These are phyloP conservation scores for Arthrobotrys pseudoclavata DNA, from an alignment of 2,329 filamentous ascomycete species.

Conservation along the genomic window DNA sequence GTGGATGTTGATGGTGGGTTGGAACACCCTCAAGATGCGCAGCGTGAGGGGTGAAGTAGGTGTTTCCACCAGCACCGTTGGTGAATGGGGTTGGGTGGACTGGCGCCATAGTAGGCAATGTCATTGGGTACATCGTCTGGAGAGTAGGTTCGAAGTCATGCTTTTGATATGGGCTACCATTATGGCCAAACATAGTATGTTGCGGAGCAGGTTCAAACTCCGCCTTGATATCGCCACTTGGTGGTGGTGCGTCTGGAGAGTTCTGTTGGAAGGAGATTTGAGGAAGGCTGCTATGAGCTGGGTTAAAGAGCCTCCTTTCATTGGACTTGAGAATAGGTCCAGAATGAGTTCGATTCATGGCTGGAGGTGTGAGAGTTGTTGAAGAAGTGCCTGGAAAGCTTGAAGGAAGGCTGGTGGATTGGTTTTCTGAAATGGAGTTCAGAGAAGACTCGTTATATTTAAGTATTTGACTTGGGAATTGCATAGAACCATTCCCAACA, in stretches of 20 bases:
- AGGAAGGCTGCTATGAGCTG: slow-evolving; percentile 28
- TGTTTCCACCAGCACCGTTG: slow-evolving; percentile 36
- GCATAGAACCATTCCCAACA: slow-evolving; percentile 43
- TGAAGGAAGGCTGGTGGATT: slow-evolving; percentile 40
- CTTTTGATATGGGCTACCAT: slow-evolving; percentile 41
- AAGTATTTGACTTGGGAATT: slow-evolving; percentile 49
- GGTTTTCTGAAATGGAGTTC: slow-evolving; percentile 46
- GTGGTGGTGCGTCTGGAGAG: slow-evolving; percentile 50
- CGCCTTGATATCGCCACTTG: slow-evolving; percentile 35
- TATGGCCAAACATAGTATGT: slow-evolving; percentile 37
- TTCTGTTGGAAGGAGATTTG: slow-evolving; percentile 54
- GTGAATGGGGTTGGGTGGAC: slow-evolving; percentile 50
- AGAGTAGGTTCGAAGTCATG: slow-evolving; percentile 45
- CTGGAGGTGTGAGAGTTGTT: slow-evolving; percentile 38
- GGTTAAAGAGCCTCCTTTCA: slow-evolving; percentile 43
- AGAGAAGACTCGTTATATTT: slow-evolving; percentile 44
- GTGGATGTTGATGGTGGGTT: slow-evolving; percentile 33
- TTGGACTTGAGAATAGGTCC: slow-evolving; percentile 47
- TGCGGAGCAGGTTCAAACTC: slow-evolving; percentile 41
- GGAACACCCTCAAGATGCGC: slow-evolving; percentile 51
- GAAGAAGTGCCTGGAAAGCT: slow-evolving; percentile 36
- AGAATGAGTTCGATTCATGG: slow-evolving; percentile 50
- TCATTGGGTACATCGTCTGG: slow-evolving; percentile 47
- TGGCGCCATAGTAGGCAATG: slow-evolving; percentile 41
- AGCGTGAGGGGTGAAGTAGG: slow-evolving; percentile 44